These are phyloP conservation scores for Blastocystis sp. DNA, from an alignment of 352 stramenopile genomes.

Conservation along the genomic window DNA sequence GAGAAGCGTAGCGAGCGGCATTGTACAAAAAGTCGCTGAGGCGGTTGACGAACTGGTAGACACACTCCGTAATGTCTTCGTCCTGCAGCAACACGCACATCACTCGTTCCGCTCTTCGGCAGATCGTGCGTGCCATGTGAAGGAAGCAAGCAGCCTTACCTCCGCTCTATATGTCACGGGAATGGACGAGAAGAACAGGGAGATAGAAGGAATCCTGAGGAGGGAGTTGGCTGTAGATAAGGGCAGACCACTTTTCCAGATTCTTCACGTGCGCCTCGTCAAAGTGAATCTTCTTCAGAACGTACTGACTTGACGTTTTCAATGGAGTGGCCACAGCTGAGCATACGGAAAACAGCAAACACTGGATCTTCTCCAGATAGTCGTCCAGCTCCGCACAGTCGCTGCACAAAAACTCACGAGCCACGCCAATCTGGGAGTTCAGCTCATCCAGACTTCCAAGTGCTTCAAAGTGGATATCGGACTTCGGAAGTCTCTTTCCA, in stretches of 20 bases:
- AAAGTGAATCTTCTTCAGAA: constrained; percentile 72
- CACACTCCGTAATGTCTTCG: neutral
- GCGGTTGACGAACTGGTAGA: constrained; percentile 45
- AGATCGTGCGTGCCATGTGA: constrained; percentile 81
- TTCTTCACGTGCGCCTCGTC: constrained; percentile 73
- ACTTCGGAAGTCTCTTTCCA: constrained; percentile 81
- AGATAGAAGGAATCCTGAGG: constrained; percentile 81
- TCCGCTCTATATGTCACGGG: constrained; percentile 39
- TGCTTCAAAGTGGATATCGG: constrained; percentile 81
- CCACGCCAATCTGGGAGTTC: constrained; percentile 75
- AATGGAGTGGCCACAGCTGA: constrained; percentile 81
- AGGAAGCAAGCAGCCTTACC: constrained; percentile 79
- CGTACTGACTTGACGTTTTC: constrained; percentile 21
- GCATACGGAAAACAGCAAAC: constrained; percentile 82
- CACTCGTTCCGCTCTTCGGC: constrained; percentile 80
- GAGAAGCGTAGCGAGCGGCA: constrained; percentile 70
- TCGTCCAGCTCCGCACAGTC: constrained; percentile 73
- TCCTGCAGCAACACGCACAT: constrained; percentile 77
- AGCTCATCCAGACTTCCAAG: constrained; percentile 85
- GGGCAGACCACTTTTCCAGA: constrained; percentile 82
- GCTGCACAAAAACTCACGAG: constrained; percentile 56
- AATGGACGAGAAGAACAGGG: constrained; percentile 1
- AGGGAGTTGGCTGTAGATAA: constrained; percentile 80
- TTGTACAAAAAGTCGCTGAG: constrained; percentile 73
- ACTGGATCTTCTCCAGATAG: constrained; percentile 83